Base-by-base conservation (phyloP, 768 basidiomycete species). In the Atractiella rhizophila region DNA sequence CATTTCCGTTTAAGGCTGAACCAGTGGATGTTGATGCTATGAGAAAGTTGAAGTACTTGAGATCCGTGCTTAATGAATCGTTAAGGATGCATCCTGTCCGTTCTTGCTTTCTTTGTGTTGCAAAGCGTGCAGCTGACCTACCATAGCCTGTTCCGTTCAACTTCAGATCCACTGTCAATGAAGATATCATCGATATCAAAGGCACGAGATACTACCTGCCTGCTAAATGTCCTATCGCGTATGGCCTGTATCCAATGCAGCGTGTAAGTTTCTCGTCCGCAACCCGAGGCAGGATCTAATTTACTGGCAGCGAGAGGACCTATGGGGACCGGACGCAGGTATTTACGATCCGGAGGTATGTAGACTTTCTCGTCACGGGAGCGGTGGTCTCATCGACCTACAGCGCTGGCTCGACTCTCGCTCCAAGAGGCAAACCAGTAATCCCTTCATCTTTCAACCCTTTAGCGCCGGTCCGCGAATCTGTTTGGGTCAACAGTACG, bases 111-210 rank as follows among this genome's bases (percentile, higher is more conserved):
- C 26, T 27, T 12, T 18, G 10, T 25, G 20, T 18, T 37, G 29
- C 11, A 40, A 15, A 23, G 37, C n/a, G 16, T 20, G 6, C 30
- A 41, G 40, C 21, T 11, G 32, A 11, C 35, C 32, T 31, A 29
- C 40, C n/a, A n/a, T n/a, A n/a, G 10, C 40, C 40, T 11, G 35
- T 41, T 5, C 35, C 40, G n/a, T 29, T 33, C n/a, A 41, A 41
- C 18, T 33, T 29, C 19, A 29, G 40, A 5, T 21, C 35, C 18
- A n/a, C 34, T 11, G 37, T 41, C 6, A 16, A 31, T 10, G 40
- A 41, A 7, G 40, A 41, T 34, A 10, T 16, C 18, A 41, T 41
- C 9, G 30, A 16, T n/a, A 13, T 26, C 4, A 18, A 23, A 8
- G 40, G 40, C 19, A 13, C 23, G n/a, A 18, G 40, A 11, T 41